Evolutionary conservation across 1,284 basidiomycete genomes (phyloP).

Genomic region (Neolentinus lepideus): DNA sequence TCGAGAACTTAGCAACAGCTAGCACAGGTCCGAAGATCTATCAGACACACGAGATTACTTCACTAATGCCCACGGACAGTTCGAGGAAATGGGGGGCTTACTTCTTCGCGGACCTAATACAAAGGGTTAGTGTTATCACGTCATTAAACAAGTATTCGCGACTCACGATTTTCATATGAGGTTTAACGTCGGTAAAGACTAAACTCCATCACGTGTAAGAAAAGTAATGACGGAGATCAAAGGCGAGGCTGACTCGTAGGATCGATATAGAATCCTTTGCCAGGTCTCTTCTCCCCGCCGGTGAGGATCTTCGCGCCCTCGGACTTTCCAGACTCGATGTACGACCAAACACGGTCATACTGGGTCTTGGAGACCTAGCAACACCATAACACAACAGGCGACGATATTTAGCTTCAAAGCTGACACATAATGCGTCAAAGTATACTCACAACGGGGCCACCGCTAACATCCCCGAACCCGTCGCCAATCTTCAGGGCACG

Average conservation of each 20-base stretch:
- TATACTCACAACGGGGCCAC: conserved; percentile 70
- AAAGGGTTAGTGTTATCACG: conserved; percentile 3
- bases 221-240: background rate
- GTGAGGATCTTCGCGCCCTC: conserved; percentile 78
- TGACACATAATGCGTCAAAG: background rate
- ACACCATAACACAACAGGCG: conserved; percentile 6
- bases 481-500: conserved; percentile 72
- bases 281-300: conserved; percentile 69
- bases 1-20: conserved; percentile 68
- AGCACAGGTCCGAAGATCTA: conserved; percentile 87
- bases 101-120: conserved; percentile 68
- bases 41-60: conserved; percentile 3
- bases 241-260: conserved; percentile 54
- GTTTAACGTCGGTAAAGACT: conserved; percentile 72
- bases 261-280: conserved; percentile 70
- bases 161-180: conserved; percentile 74
- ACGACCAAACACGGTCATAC: conserved; percentile 84
- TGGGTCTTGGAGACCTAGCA: conserved; percentile 74
- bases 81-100: conserved; percentile 18
- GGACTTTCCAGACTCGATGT: conserved; percentile 82
- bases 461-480: conserved; percentile 67
- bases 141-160: background rate
- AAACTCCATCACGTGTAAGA: conserved; percentile 2
- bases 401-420: conserved; percentile 6
- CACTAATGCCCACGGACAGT: conserved; percentile 5